Base-by-base conservation (phyloP, 176 grass and related monocot species). In the Ensete ventricosum region DNA sequence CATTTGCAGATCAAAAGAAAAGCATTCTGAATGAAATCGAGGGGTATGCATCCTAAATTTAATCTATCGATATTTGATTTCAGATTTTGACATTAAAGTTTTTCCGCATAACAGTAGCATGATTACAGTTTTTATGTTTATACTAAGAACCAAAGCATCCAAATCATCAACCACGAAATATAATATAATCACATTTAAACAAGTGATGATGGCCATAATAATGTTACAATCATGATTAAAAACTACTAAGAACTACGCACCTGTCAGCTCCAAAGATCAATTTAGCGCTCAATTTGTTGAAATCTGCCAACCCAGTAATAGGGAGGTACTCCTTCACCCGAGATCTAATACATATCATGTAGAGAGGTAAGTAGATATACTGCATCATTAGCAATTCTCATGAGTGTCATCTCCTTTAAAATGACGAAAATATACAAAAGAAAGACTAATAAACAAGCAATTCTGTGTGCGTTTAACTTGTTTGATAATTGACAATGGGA, bases 181-280 rank as follows among this genome's bases (percentile, higher is more conserved):
- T 4, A 2, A 27, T 3, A 66, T 10, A 25, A 16, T 50, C 20
- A 54, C 21, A 17, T 57, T 2, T 57, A 17, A 17, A 13, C 12
- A 57, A 43, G 34, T 43, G 34, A 43, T 43, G 13, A 57, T 57
- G 1, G 8, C 17, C 49, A 72, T 21, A 10, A 20, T 21, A 72
- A 72, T 24, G 22, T n/a, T 2, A 23, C 1, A 72, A 24, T 7
- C 19, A 77, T 0, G 64, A 80, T 64, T 14, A 54, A 73, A 14
- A 64, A 7, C 34, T 43, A 43, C 34, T 43, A 43, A 43, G 34
- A 64, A 17, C 66, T 77, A 89, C 74, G 21, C 57, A 99, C 96
- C 96, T 99, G 81, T 91, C 88, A 69, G 88, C 64, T 78, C 96
- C 96, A 69, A 99, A 99, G 59, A 99, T 99, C 67, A 99, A 91